Evolutionary conservation across 805 yeast genomes (phyloP), one percentile per base, ranked within the genome.

Genomic region (Schwanniomyces vanrijiae): DNA sequence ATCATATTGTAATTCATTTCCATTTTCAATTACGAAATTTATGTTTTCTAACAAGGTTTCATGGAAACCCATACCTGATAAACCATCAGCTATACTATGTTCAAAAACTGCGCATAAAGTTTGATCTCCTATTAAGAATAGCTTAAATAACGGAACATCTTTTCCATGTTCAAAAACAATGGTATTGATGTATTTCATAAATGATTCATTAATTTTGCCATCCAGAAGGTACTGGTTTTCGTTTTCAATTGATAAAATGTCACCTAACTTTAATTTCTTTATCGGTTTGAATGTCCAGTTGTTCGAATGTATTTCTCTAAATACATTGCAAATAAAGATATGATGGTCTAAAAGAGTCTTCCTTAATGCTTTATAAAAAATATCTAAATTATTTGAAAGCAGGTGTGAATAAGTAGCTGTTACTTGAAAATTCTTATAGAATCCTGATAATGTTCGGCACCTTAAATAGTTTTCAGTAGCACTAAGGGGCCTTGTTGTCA

Each of bases 81-180:
- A 54, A 1, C 76, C 76, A 49, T 71, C 76, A n/a, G 64, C 64
- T 11, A 69, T 57, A 5, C 74, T 63, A 50, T 71, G 77, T 43
- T 71, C 77, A 20, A 67, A 61, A 0, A 58, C 56, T 2, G 46
- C 65, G 3, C 62, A 57, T 19, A 71, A 44, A 25, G 59, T 51
- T 20, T 46, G 46, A 2, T 51, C 43, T 0, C 65, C 69, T 2
- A 58, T 43, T 8, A 69, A 34, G 16, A 65, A 28, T 29, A 69
- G 29, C 40, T 59, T 62, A 52, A 71, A 61, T 18, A 68, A 54
- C 5, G 73, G 72, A 37, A 49, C 48, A 5, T 65, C 56, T 11
- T 37, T 45, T 40, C 60, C 55, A 31, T 65, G 52, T 0, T 35
- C 29, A 43, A 71, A 69, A 19, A 16, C 39, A 16, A 57, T 45